Percentiles rank a stretch among this genome's conserved stretches.
phyloP scores from a whole-genome alignment of 2,329 filamentous ascomycete genomes.

The Claviceps capensis region DNA sequence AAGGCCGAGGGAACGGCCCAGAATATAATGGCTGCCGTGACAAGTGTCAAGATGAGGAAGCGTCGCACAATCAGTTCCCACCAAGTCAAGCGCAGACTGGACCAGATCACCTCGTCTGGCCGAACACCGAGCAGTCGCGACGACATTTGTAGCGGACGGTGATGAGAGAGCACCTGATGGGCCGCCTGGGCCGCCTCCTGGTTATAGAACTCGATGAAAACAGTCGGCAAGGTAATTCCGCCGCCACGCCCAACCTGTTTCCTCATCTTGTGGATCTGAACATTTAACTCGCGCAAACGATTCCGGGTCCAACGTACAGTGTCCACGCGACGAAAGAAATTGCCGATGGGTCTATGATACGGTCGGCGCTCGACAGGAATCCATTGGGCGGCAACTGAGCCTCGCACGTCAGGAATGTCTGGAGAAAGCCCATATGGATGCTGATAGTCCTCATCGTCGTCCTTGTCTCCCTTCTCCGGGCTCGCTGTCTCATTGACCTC shows the following conservation, averaged over 20 bases:
- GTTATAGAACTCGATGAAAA: conserved; percentile 80
- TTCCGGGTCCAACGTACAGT: conserved; percentile 80
- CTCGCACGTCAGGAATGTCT: conserved; percentile 25
- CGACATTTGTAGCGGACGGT: conserved; percentile 75
- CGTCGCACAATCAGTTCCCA: conserved; percentile 69
- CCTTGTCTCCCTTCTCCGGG: conserved; percentile 5
- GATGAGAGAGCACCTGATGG: conserved; percentile 76
- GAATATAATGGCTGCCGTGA: conserved; percentile 71
- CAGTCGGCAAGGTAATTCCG: conserved; percentile 54
- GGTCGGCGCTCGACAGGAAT: conserved; percentile 61
- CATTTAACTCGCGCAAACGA: conserved; percentile 24
- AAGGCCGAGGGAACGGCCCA: conserved; percentile 66
- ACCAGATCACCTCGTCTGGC: conserved; percentile 79
- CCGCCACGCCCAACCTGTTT: conserved; percentile 61
- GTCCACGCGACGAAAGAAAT: conserved; percentile 80
- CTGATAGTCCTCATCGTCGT: conserved; percentile 19
- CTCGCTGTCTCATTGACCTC: neutral
- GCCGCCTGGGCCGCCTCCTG: conserved; percentile 78
- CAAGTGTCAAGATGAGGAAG: conserved; percentile 54
- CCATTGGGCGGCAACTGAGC: conserved; percentile 57
- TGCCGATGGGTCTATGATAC: conserved; percentile 51
- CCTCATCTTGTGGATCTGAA: conserved; percentile 47
- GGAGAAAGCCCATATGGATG: conserved; percentile 24
- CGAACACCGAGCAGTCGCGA: conserved; percentile 73
- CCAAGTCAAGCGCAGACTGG: conserved; percentile 70